A percentile compares a stretch with the other conserved stretches of the same genome.
Conservation (phyloP, 148 eudicot genomes). For the Vaccinium corymbosum region DNA sequence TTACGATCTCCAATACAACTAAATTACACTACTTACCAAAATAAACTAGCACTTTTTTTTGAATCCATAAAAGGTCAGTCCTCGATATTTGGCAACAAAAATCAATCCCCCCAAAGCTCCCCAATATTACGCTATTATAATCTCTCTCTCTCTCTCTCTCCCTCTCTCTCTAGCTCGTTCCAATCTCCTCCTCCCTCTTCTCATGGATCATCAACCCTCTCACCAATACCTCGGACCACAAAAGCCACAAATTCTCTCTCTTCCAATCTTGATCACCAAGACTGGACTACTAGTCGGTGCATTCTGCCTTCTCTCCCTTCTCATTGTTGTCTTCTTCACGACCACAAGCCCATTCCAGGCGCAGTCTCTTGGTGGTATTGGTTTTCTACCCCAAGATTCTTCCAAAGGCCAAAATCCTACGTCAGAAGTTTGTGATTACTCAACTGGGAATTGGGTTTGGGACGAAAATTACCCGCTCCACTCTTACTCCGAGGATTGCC, state of each 20-base stretch:
- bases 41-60: background rate
- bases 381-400: slow-evolving; percentile 17
- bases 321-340: slow-evolving; percentile 22
- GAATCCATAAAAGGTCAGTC: background rate
- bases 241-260: slow-evolving; percentile 9
- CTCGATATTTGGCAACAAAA: background rate
- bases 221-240: slow-evolving; percentile 7
- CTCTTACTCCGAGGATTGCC: slow-evolving; percentile 57
- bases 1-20: background rate
- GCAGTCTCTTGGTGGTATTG: slow-evolving; percentile 10
- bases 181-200: slow-evolving; percentile 26
- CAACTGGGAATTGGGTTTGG: slow-evolving; percentile 63
- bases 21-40: background rate
- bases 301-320: slow-evolving; percentile 22
- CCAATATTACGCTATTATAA: background rate
- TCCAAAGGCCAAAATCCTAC: background rate
- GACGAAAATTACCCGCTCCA: slow-evolving; percentile 32
- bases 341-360: slow-evolving; percentile 27
- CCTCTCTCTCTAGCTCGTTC: background rate
- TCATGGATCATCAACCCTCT: slow-evolving; percentile 52
- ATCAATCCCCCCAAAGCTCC: background rate
- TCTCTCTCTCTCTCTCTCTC: background rate
- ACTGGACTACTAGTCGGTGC: slow-evolving; percentile 20
- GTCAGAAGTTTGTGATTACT: slow-evolving; percentile 43
- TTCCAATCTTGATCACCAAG: slow-evolving; percentile 22